These are phyloP conservation scores for Entomortierella beljakovae DNA, from an alignment of 192 early-diverging fungal genomes.

Conservation along the genomic window DNA sequence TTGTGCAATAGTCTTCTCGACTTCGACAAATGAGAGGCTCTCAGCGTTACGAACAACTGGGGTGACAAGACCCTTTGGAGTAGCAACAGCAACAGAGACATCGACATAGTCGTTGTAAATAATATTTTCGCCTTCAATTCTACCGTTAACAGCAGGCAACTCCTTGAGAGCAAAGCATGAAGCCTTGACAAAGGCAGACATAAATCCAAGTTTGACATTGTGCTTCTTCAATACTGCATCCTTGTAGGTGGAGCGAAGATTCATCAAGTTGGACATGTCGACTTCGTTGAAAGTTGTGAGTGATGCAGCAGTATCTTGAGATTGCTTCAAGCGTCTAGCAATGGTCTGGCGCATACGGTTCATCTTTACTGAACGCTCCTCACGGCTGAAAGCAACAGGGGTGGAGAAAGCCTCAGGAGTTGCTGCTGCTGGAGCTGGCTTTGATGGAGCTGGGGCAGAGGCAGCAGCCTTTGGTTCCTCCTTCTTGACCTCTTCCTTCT, in stretches of 20 bases:
- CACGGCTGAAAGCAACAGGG: slow-evolving; percentile 57
- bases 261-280: slow-evolving; percentile 97
- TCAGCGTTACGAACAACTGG: slow-evolving; percentile 96
- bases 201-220: slow-evolving; percentile 97
- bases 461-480: too few relatives aligned
- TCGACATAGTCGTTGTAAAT: slow-evolving; percentile 97
- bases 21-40: slow-evolving; percentile 83
- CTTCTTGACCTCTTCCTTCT: slow-evolving; percentile 57
- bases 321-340: slow-evolving; percentile 94
- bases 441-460: slow-evolving; percentile 51
- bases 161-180: slow-evolving; percentile 86
- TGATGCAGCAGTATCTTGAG: slow-evolving; percentile 96
- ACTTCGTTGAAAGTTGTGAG: slow-evolving; percentile 99
- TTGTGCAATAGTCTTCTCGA: slow-evolving; percentile 92
- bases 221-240: slow-evolving; percentile 94
- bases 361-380: slow-evolving; percentile 86
- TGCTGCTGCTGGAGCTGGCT: slow-evolving; percentile 42
- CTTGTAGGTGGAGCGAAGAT: slow-evolving; percentile 94
- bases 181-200: slow-evolving; percentile 98
- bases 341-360: slow-evolving; percentile 97
- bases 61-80: slow-evolving; percentile 98
- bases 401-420: slow-evolving; percentile 53
- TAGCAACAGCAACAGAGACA: slow-evolving; percentile 95
- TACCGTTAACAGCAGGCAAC: slow-evolving; percentile 94
- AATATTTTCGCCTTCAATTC: slow-evolving; percentile 92